Evolutionary conservation across 2,329 filamentous ascomycete genomes (phyloP).

Genomic region (Cytospora mali): DNA sequence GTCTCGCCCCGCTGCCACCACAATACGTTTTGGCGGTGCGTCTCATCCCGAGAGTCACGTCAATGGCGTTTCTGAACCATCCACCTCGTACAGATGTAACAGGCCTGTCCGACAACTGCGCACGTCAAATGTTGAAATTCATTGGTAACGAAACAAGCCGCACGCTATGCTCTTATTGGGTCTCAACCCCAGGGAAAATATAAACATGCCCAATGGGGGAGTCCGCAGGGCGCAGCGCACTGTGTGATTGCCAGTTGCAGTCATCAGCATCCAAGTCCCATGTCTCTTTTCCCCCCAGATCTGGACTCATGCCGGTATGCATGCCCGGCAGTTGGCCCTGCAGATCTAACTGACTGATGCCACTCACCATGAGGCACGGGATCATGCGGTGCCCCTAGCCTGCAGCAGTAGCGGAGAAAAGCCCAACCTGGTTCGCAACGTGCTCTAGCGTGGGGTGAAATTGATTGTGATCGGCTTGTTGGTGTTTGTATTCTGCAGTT

Average conservation of each 20-base stretch:
- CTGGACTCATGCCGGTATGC: slow-evolving; percentile 10
- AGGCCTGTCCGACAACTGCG: no score
- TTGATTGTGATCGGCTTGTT: background rate
- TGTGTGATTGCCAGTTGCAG: slow-evolving; percentile 11
- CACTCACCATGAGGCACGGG: slow-evolving; percentile 5
- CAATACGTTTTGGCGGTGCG: no score
- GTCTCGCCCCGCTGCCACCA: no score
- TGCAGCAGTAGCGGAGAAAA: slow-evolving; percentile 11
- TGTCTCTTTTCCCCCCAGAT: slow-evolving; percentile 1
- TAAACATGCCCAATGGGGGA: no score
- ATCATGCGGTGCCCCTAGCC: slow-evolving; percentile 12
- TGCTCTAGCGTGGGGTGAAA: slow-evolving; percentile 10
- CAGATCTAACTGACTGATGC: slow-evolving; percentile 11
- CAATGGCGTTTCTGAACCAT: no score
- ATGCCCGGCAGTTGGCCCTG: slow-evolving; percentile 16
- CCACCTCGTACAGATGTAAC: no score
- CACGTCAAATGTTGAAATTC: no score
- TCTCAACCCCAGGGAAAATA: no score
- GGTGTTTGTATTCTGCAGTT: background rate
- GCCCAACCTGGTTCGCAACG: background rate
- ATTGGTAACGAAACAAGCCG: no score
- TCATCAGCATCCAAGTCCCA: slow-evolving; percentile 5
- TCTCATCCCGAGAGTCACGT: no score
- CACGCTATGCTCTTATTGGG: background rate
- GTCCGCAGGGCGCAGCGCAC: no score